Base-by-base conservation (phyloP, 345 rosid species). In the Citrus australasica region DNA sequence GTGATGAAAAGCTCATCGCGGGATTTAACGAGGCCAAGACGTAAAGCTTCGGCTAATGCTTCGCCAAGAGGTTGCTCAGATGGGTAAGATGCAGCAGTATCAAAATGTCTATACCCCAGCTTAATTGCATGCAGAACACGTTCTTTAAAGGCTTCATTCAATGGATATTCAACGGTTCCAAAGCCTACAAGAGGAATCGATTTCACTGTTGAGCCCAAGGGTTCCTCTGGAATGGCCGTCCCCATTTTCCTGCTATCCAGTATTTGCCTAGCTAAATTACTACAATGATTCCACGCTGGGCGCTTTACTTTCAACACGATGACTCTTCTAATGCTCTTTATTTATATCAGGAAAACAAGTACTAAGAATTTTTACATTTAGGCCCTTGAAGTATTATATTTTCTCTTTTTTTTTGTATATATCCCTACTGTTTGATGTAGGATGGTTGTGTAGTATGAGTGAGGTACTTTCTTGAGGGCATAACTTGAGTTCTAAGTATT, bases 11-110 rank as follows among this genome's bases (percentile, higher is more conserved):
- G 75, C 48, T 83, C 79, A 4, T 77, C 81, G 25, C 81, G 71
- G 40, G 81, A 63, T 58, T 73, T 53, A 24, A 80, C 46, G 19
- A 83, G 73, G 13, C 76, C 61, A n/a, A 70, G 67, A 30, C 62
- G 28, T 1, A 67, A 10, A n/a, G 74, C 79, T 38, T 68, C 67
- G 28, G 74, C 42, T 17, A 84, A 74, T 53, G 87, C 87, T 77
- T 82, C 81, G 4, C 87, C 87, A 0, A 84, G 76, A 7, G 81
- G 83, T 61, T 84, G 66, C 81, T 84, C 87, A 0, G 85, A 79
- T 8, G 60, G 66, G 66, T 84, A 84, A 0, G 65, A 25, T 0
- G 82, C 71, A 7, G 87, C 83, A 28, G 87, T 84, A 48, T 84
- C 85, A 7, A 84, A 82, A 40, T 84, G 87, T 60, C 85, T 55